Conservation (phyloP, 345 rosid genomes). For the Heritiera littoralis region DNA sequence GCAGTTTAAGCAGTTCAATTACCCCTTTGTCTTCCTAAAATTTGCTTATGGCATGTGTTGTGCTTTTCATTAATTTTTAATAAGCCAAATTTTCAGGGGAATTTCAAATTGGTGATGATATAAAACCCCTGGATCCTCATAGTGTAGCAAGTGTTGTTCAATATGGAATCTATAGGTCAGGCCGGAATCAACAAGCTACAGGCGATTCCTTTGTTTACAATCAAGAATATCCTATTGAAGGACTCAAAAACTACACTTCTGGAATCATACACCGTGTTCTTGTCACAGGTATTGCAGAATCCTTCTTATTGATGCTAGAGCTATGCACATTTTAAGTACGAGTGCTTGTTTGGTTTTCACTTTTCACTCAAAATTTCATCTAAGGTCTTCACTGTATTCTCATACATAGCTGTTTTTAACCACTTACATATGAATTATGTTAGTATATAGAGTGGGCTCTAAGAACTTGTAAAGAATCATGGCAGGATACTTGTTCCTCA, state of each 20-base stretch:
- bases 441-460: neutral
- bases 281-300: constrained; percentile 46
- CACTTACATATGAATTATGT: neutral
- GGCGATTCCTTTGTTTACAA: constrained; percentile 68
- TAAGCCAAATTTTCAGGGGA: constrained; percentile 48
- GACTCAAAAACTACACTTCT: constrained; percentile 70
- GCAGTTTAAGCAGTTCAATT: neutral
- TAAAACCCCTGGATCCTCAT: constrained; percentile 50
- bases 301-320: neutral
- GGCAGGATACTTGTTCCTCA: neutral
- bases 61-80: neutral
- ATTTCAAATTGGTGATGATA: constrained; percentile 49
- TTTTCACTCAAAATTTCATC: neutral
- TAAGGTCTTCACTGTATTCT: neutral
- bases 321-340: neutral
- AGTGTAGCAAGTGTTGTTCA: constrained; percentile 61
- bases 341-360: neutral
- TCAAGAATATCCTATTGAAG: constrained; percentile 59
- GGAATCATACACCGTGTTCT: constrained; percentile 88
- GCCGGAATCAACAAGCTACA: constrained; percentile 35
- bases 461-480: neutral
- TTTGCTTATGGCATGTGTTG: neutral
- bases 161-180: constrained; percentile 40
- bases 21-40: neutral
- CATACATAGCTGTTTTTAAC: neutral